Conservation (phyloP, 2,329 filamentous ascomycete genomes). For the Trichoderma atroviride region DNA sequence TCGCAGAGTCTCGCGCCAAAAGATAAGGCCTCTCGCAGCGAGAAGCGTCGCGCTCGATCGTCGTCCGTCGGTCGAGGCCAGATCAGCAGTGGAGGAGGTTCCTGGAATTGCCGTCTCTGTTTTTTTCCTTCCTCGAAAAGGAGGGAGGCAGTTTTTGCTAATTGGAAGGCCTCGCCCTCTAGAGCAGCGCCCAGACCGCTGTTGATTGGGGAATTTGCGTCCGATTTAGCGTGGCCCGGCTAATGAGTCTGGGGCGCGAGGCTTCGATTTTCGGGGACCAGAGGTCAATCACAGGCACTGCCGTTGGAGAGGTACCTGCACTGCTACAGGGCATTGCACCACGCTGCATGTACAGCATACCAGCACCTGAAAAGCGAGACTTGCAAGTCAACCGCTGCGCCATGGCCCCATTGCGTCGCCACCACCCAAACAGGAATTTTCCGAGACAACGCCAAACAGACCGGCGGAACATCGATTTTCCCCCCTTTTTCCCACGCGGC, state of each 20-base stretch:
- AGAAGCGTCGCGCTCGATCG: slow-evolving; percentile 16
- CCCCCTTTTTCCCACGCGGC: background rate
- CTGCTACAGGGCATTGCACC: background rate
- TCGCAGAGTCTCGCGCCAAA: slow-evolving; percentile 11
- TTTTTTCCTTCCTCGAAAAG: slow-evolving; percentile 3
- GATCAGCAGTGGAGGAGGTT: background rate
- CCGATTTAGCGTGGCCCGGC: slow-evolving; percentile 1
- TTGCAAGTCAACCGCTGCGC: background rate
- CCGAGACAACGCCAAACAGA: slow-evolving; percentile 11
- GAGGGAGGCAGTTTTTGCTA: slow-evolving; percentile 15
- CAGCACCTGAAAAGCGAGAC: background rate
- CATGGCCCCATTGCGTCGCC: slow-evolving; percentile 3
- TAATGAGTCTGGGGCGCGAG: background rate
- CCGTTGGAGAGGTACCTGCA: slow-evolving; percentile 6
- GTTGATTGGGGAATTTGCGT: slow-evolving; percentile 23
- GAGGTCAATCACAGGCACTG: background rate
- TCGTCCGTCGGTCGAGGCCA: slow-evolving; percentile 1
- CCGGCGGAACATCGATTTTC: slow-evolving; percentile 15
- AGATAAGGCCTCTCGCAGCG: slow-evolving; percentile 15
- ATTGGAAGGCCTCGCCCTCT: slow-evolving; percentile 11
- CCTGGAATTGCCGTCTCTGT: background rate
- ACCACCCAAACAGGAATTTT: slow-evolving; percentile 10
- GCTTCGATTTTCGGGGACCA: slow-evolving; percentile 3
- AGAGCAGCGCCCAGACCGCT: slow-evolving; percentile 21
- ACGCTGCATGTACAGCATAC: background rate